Evolutionary conservation across 2,329 filamentous ascomycete genomes (phyloP).

Genomic region (Fusarium sulawesiense): DNA sequence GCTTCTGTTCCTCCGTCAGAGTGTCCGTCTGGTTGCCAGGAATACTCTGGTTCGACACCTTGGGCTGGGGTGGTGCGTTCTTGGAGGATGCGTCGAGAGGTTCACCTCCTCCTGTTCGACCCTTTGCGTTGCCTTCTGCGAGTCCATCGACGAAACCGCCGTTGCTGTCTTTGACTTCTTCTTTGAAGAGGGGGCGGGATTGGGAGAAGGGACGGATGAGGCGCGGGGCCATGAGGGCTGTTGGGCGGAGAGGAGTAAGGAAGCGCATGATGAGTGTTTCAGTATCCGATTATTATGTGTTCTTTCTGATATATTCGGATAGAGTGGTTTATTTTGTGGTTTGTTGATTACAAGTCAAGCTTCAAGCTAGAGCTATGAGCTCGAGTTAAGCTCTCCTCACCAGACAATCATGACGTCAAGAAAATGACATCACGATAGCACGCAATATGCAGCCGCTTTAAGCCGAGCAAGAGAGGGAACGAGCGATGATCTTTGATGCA

Average conservation of each 20-base stretch:
- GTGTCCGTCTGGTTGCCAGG: conserved; percentile 49
- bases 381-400: conserved; percentile 15
- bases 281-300: fast-evolving
- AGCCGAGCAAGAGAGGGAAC: not conserved
- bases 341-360: conserved; percentile 3
- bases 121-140: conserved; percentile 47
- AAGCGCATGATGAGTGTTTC: conserved; percentile 23
- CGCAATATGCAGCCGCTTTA: conserved; percentile 1
- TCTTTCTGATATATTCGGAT: fast-evolving
- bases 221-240: conserved; percentile 21
- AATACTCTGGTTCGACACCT: conserved; percentile 62
- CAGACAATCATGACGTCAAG: conserved; percentile 37
- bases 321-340: fast-evolving
- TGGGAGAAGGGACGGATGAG: conserved; percentile 17
- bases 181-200: conserved; percentile 11
- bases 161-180: conserved; percentile 19
- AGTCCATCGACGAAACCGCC: conserved; percentile 43
- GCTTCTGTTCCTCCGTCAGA: conserved; percentile 63
- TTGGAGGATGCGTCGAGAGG: conserved; percentile 49
- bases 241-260: conserved; percentile 8
- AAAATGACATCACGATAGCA: conserved; percentile 37
- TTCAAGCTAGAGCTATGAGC: not conserved
- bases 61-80: conserved; percentile 59
- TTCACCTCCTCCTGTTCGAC: conserved; percentile 55
- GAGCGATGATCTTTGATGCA: not conserved